These are phyloP conservation scores for Primulina eburnea DNA, from an alignment of 257 asterid species.

Conservation along the genomic window DNA sequence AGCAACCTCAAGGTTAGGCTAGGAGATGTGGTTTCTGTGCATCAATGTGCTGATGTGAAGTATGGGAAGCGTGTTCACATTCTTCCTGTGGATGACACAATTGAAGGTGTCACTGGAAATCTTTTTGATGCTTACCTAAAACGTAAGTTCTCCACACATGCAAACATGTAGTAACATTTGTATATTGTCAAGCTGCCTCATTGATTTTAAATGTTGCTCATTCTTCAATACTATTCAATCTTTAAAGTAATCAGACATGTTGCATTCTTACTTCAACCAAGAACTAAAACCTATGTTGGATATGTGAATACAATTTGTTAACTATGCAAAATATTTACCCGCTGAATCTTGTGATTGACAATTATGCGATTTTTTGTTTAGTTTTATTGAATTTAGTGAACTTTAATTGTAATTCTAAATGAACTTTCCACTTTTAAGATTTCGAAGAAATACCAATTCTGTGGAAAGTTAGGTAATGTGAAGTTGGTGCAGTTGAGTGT, in stretches of 20 bases:
- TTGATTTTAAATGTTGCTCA: background rate
- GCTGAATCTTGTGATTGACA: conserved; percentile 1
- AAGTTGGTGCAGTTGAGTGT: background rate
- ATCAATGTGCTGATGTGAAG: conserved; percentile 84
- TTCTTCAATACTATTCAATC: background rate
- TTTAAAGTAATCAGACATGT: background rate
- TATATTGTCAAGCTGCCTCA: background rate
- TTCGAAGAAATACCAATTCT: too few relatives aligned
- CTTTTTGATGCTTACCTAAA: conserved; percentile 71
- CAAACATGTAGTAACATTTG: background rate
- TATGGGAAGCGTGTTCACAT: conserved; percentile 86
- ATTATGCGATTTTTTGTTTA: background rate
- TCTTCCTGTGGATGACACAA: conserved; percentile 72
- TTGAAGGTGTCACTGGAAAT: conserved; percentile 79
- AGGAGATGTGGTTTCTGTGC: conserved; percentile 85
- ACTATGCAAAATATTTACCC: background rate
- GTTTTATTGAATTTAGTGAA: background rate
- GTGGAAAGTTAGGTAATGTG: background rate
- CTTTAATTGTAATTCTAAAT: too few relatives aligned
- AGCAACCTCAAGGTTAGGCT: conserved; percentile 77
- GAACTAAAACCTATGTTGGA: background rate
- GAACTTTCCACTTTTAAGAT: background rate
- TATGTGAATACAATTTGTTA: background rate
- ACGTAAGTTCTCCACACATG: conserved; percentile 41
- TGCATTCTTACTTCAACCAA: background rate